Conservation (phyloP, 1,139 yeast genomes). For the Yamadazyma friedrichii region DNA sequence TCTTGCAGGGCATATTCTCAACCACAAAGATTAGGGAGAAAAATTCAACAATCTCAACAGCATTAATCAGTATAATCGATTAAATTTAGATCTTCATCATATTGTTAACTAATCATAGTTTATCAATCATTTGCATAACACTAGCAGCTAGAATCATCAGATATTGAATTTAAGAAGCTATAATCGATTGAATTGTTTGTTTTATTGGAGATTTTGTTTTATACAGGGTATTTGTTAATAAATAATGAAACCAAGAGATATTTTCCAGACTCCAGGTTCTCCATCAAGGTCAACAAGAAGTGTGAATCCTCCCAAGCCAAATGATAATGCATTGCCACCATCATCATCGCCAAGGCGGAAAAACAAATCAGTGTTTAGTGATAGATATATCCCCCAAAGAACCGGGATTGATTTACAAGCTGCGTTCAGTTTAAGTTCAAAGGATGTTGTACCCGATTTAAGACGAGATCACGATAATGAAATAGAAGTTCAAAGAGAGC, state of each 20-base stretch:
- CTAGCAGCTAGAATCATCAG: no score
- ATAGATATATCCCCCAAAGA: conserved; percentile 83
- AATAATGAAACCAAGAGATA: conserved; percentile 14
- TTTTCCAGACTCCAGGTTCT: conserved; percentile 39
- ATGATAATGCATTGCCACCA: conserved; percentile 25
- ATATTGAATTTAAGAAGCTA: no score
- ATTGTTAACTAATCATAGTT: background rate
- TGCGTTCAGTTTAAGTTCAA: conserved; percentile 67
- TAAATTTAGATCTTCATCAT: background rate
- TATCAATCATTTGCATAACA: no score
- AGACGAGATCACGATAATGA: conserved; percentile 49
- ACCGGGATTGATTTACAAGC: conserved; percentile 87
- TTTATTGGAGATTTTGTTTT: no score
- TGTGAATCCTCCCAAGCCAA: conserved; percentile 32
- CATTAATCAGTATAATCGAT: background rate
- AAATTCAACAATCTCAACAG: conserved; percentile 5
- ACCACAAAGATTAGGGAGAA: conserved; percentile 6
- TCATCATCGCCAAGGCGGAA: conserved; percentile 42
- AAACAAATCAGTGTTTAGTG: conserved; percentile 59
- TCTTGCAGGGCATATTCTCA: background rate
- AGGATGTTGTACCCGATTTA: conserved; percentile 41
- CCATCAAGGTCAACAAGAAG: conserved; percentile 41
- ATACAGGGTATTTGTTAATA: no score
- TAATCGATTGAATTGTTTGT: no score
- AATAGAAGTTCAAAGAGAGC: conserved; percentile 64